Evolutionary conservation across 2,329 filamentous ascomycete species (phyloP).

Genomic region (Fusarium vanettenii): DNA sequence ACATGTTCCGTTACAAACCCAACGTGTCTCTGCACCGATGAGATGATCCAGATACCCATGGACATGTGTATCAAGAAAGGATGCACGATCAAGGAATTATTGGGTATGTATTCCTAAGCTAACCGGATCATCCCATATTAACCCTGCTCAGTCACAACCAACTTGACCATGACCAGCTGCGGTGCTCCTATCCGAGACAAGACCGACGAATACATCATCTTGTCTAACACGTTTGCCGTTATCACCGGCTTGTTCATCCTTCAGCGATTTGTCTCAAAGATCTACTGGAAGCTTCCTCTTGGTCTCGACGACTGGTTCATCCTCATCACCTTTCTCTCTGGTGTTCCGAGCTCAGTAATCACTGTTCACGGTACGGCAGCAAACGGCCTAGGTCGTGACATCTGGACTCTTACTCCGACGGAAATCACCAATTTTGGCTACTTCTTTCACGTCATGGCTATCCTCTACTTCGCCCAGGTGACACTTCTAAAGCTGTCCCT

Average conservation of each 20-base stretch:
- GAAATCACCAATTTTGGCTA: conserved; percentile 57
- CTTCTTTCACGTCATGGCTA: conserved; percentile 56
- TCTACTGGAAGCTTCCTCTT: conserved; percentile 49
- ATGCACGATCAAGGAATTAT: conserved; percentile 47
- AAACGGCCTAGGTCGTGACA: conserved; percentile 61
- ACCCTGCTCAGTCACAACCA: conserved; percentile 33
- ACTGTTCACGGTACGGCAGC: conserved; percentile 45
- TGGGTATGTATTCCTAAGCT: conserved; percentile 39
- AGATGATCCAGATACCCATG: conserved; percentile 38
- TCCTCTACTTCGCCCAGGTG: conserved; percentile 60
- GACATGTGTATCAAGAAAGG: conserved; percentile 42
- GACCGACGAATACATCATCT: conserved; percentile 28
- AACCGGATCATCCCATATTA: too few species aligned
- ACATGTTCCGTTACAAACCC: conserved; percentile 42
- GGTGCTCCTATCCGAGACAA: conserved; percentile 45
- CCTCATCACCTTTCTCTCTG: conserved; percentile 40
- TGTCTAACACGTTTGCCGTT: conserved; percentile 45
- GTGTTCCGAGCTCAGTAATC: conserved; percentile 47
- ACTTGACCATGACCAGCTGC: conserved; percentile 44
- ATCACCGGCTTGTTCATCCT: conserved; percentile 53
- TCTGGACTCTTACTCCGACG: conserved; percentile 59
- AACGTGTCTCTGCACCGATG: conserved; percentile 48
- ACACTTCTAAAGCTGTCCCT: conserved; percentile 63
- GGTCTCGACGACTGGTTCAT: conserved; percentile 55
- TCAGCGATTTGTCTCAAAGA: conserved; percentile 53